Base-by-base conservation (phyloP, 345 rosid genomes). In the Punica granatum region DNA sequence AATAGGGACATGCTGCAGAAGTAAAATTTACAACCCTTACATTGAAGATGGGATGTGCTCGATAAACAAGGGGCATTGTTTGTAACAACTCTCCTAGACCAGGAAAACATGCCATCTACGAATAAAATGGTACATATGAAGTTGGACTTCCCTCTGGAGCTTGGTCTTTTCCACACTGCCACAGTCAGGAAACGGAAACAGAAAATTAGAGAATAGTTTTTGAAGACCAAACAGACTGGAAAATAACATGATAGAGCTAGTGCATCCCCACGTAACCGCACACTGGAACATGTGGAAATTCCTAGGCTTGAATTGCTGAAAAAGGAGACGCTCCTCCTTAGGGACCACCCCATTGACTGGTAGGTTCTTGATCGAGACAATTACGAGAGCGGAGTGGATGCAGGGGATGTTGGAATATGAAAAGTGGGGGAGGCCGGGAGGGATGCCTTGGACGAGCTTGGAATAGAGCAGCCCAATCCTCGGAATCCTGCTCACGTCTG, bases 371-470 rank as follows among this genome's bases (percentile, higher is more conserved):
- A 88, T 79, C 0, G 96, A 88, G 71, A 92, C 84, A 56, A 88
- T 73, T 34, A 92, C 84, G 0, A 88, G 71, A 69, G 90, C 85
- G 0, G 87, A 87, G 61, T 87, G 98, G 4, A 81, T 70, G 1
- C 90, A 80, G 0, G 92, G 88, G 28, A 92, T 69, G 54, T 79
- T 86, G 1, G 83, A 61, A n/a, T n/a, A n/a, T 1, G 90, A 58
- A 66, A 79, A 88, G 43, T 90, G 97, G 28, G 89, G 73, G 65
- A 88, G 81, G 43, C 88, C 77, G 0, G 90, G 98, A 53, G 96
- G 90, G 49, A 87, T 86, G 35, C 96, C 96, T 16, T 90, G 89
- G 14, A 85, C 92, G 44, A 88, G 88, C 76, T 90, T 92, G 0
- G 92, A 80, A 77, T 87, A 88, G 42, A 88, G 72, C 49, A 92